Base-by-base conservation (phyloP, 208 protist species). In the Acanthamoeba healyi region DNA sequence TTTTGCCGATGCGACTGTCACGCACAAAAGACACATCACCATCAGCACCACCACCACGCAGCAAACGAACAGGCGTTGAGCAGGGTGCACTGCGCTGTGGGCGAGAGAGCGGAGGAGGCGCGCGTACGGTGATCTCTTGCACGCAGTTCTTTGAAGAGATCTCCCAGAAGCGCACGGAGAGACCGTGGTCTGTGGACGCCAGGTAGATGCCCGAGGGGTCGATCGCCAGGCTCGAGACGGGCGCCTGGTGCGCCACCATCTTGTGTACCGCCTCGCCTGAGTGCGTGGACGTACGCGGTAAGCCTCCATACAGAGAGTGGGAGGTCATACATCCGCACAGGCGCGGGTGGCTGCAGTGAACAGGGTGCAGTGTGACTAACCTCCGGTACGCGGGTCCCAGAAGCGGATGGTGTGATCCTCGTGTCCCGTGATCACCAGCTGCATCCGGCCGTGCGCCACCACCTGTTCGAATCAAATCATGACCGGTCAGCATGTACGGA, bases 391-490 rank as follows among this genome's bases (percentile, higher is more conserved):
- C 3, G 84, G n/a, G 51, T 96, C 95, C n/a, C 49, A 96, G 74
- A 95, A 95, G n/a, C 93, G 54, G 14, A 96, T 87, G 42, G 94
- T 95, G 17, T 95, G 36, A 51, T 96, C 95, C 67, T 95, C 95
- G 6, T 91, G 58, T 42, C 70, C 93, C 4, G 86, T 95, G 2
- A 96, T 95, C 17, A 87, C 81, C 1, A 96, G n/a, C 38, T 61
- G 58, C 9, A 96, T 7, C 6, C 84, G 38, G 19, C 49, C 42
- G 38, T 96, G 95, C 6, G 79, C 46, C 17, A 94, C 82, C 15
- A 96, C 67, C 72, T 82, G n/a, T n/a, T n/a, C n/a, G n/a, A n/a
- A n/a, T n/a, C n/a, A n/a, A n/a, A n/a, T n/a, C n/a, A n/a, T n/a
- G n/a, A n/a, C n/a, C n/a, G n/a, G n/a, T n/a, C n/a, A n/a, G n/a